Evolutionary conservation across 306 rosid genomes (phyloP), one percentile per base, ranked within the genome.

Genomic region (Vachellia collinsii): DNA sequence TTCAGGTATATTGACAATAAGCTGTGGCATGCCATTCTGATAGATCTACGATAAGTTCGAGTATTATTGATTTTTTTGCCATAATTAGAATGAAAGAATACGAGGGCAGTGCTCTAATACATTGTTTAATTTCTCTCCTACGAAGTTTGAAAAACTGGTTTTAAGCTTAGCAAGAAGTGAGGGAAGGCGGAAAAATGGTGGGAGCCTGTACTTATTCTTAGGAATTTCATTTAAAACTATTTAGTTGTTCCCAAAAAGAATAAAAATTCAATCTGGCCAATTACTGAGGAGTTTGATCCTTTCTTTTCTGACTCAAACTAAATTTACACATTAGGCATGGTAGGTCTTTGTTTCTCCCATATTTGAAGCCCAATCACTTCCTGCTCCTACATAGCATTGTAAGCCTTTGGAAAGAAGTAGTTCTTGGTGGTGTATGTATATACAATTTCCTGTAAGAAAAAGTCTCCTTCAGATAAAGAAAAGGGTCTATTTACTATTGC

Each of bases 1-100:
- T 90, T 69, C 94, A 90, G 94, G 94, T 90, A 87, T 67, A 46
- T 79, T 82, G 39, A 62, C 48, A 74, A 11, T 39, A 42, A 58
- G 16, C 29, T 50, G 25, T 9, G 22, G 38, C 43, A 22, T 71
- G 10, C 16, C 43, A 29, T 16, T 14, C 14, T 29, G 53, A 71
- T 13, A 29, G 46, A 29, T 29, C 11, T 65, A 36, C 34, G 48
- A 36, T 20, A 29, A 34, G 19, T 20, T 54, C 4, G 64, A 58
- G 13, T 58, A 58, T 58, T 12, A 23, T 11, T 23, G 8, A 61
- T 1, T 23, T 23, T 23, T 10, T 3, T n/a, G 8, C 34, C 66
- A 4, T 23, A 10, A 23, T 22, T 22, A 25, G 8, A 61, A 59
- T 5, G 17, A 25, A 61, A 20, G 64, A 58, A 20, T 22, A 61